phyloP scores from a whole-genome alignment of 1,139 yeast genomes.

The Neolecta irregularis region DNA sequence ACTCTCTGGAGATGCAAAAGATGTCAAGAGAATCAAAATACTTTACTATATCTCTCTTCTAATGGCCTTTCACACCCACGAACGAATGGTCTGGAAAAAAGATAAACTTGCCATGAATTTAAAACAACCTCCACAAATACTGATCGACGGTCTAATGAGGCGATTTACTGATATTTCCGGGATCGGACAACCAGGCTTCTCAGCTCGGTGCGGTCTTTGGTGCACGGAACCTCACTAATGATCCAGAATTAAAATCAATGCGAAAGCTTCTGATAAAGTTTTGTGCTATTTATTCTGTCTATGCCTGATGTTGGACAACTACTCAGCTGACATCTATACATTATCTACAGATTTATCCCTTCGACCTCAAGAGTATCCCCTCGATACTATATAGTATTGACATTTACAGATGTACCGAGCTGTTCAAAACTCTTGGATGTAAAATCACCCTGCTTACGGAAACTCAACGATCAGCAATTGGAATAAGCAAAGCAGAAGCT shows the following conservation, averaged over 20 bases:
- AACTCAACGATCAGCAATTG: slow-evolving; percentile 69
- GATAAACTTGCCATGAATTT: slow-evolving; percentile 45
- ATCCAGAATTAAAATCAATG: slow-evolving; percentile 54
- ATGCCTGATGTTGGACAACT: slow-evolving; percentile 61
- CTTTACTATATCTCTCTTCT: slow-evolving; percentile 66
- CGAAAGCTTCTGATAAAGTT: slow-evolving; percentile 72
- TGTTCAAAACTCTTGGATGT: slow-evolving; percentile 76
- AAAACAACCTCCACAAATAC: slow-evolving; percentile 51
- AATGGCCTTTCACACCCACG: slow-evolving; percentile 61
- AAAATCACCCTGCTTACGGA: slow-evolving; percentile 57
- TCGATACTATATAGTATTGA: not conserved
- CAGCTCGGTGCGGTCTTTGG: too few relatives aligned
- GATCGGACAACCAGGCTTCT: slow-evolving; percentile 39
- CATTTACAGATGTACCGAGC: slow-evolving; percentile 22
- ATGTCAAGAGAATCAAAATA: slow-evolving; percentile 33
- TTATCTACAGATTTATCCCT: slow-evolving; percentile 72
- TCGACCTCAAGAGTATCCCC: slow-evolving; percentile 55
- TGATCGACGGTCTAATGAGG: slow-evolving; percentile 58
- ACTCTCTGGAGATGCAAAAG: slow-evolving; percentile 19
- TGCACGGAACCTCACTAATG: too few relatives aligned
- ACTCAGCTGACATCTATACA: slow-evolving; percentile 60
- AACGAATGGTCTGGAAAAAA: slow-evolving; percentile 44
- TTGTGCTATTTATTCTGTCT: slow-evolving; percentile 63
- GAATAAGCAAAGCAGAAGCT: slow-evolving; percentile 53
- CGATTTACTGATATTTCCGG: slow-evolving; percentile 55